Base-by-base conservation (phyloP, 177 flowering plant genomes). In the Vitis hybrid region DNA sequence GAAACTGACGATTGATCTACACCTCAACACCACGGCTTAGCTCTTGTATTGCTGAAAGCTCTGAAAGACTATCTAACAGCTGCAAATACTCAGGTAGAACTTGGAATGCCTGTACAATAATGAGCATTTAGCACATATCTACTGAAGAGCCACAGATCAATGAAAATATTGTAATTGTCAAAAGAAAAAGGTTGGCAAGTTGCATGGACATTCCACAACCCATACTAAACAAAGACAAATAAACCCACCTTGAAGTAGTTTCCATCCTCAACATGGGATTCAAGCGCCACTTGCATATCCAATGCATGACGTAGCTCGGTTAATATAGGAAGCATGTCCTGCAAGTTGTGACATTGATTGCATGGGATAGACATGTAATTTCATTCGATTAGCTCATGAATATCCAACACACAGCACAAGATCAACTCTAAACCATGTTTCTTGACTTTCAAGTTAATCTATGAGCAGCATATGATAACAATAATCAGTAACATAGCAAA, bases 11-110 rank as follows among this genome's bases (percentile, higher is more conserved):
- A 35, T 41, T 41, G 50, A 65, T 48, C 20, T 24, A 81, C 71
- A 91, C 99, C 97, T 94, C 98, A 68, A 92, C 92, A 61, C 93
- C 91, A 73, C 84, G 91, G 80, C 92, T 88, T 98, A 96, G 91
- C 81, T 92, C 97, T 84, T 96, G 97, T 76, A 86, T 77, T 35
- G 88, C 97, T 27, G 96, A 86, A 62, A 96, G 88, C 78, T 87
- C 90, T 52, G 98, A 90, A 56, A 84, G 79, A 74, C 90, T 89
- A 75, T 94, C 99, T 70, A 96, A 72, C 67, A 92, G 80, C 85
- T 94, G 99, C 80, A 96, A 81, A 87, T 96, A 94, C 86, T 94
- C 99, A 17, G 99, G 88, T 12, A 96, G 83, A 53, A 94, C 94
- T 84, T 91, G 98, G 76, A 96, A 96, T 73, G 97, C 99, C 99